Evolutionary conservation across 257 asterid genomes (phyloP).

Genomic region (Scutellaria barbata): DNA sequence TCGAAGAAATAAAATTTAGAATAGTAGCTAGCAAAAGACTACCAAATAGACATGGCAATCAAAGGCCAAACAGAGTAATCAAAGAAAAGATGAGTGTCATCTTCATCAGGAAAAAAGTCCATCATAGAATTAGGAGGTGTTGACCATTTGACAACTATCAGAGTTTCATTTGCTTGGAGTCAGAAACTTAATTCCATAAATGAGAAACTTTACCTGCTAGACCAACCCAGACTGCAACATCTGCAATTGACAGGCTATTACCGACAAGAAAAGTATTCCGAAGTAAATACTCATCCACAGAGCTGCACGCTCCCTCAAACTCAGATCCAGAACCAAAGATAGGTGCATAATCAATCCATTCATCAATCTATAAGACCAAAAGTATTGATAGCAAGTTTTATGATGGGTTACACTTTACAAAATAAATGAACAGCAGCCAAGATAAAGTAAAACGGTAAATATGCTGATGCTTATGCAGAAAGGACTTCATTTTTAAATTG

Average conservation of each 20-base stretch:
- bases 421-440: background rate
- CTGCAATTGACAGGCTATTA: conserved; percentile 73
- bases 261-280: conserved; percentile 74
- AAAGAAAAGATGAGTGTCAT: background rate
- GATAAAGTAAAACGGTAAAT: background rate
- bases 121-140: background rate
- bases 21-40: background rate
- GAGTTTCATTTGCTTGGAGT: conserved; percentile 1
- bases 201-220: conserved; percentile 68
- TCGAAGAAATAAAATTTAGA: background rate
- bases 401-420: background rate
- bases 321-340: conserved; percentile 77
- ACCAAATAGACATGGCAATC: background rate
- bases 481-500: background rate
- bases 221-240: conserved; percentile 83
- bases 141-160: background rate
- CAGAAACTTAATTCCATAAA: background rate
- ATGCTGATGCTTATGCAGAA: background rate
- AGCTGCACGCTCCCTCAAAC: conserved; percentile 87
- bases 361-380: conserved; percentile 64
- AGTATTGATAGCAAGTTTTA: background rate
- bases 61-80: conserved; percentile 3
- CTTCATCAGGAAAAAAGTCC: background rate
- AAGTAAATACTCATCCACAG: conserved; percentile 65
- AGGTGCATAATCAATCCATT: conserved; percentile 83